phyloP scores from a whole-genome alignment of 2,329 filamentous ascomycete species.

The Exserohilum rostratum region DNA sequence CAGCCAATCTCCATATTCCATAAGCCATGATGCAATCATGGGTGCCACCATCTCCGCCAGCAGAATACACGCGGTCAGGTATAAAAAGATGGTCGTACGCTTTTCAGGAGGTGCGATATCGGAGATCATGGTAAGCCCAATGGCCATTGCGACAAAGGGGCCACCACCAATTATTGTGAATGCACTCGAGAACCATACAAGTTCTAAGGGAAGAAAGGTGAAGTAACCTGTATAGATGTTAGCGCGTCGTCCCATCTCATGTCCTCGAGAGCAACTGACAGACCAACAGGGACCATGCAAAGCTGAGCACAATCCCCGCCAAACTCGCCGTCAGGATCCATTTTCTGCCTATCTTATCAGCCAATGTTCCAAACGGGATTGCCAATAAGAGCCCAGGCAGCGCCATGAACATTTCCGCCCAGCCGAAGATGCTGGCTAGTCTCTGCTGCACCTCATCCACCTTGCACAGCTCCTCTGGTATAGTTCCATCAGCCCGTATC shows the following conservation, averaged over 20 bases:
- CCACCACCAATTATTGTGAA: slow-evolving; percentile 57
- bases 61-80: slow-evolving; percentile 39
- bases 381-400: slow-evolving; percentile 53
- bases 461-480: slow-evolving; percentile 59
- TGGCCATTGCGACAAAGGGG: slow-evolving; percentile 54
- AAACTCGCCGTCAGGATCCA: slow-evolving; percentile 52
- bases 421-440: slow-evolving; percentile 58
- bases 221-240: slow-evolving; percentile 37
- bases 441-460: slow-evolving; percentile 56
- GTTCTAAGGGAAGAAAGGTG: slow-evolving; percentile 51
- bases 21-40: slow-evolving; percentile 39
- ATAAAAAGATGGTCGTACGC: slow-evolving; percentile 42
- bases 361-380: slow-evolving; percentile 57
- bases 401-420: slow-evolving; percentile 57
- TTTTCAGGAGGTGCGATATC: slow-evolving; percentile 57
- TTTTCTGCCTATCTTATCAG: slow-evolving; percentile 56
- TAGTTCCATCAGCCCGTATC: slow-evolving; percentile 50
- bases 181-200: slow-evolving; percentile 56
- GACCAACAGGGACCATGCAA: slow-evolving; percentile 41
- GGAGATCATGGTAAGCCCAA: slow-evolving; percentile 58
- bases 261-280: slow-evolving; percentile 25
- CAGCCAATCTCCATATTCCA: slow-evolving; percentile 43
- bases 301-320: slow-evolving; percentile 48
- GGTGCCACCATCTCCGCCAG: slow-evolving; percentile 44
- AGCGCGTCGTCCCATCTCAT: neutral